A percentile compares a stretch with the other conserved stretches of the same genome.
phyloP scores from a whole-genome alignment of 2,329 filamentous ascomycete species.

The Neofusicoccum ribis region DNA sequence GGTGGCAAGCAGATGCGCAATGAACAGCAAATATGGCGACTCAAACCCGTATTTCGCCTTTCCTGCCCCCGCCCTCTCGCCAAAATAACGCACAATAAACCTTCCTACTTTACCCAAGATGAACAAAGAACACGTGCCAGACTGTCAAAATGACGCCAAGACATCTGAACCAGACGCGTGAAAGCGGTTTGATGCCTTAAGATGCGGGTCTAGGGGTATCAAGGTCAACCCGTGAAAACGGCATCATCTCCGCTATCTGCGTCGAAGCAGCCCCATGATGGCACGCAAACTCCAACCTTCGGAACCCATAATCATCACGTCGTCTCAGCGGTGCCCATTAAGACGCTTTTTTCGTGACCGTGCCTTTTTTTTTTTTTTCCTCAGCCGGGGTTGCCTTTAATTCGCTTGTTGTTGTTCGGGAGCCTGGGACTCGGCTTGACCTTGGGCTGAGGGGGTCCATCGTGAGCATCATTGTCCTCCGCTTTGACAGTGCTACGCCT shows the following conservation, averaged over 20 bases:
- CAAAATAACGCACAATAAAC: neutral
- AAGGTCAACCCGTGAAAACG: conserved; percentile 6
- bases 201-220: conserved; percentile 13
- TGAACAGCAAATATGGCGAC: conserved; percentile 1
- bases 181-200: neutral
- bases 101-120: conserved; percentile 18
- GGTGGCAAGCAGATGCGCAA: neutral
- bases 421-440: conserved; percentile 53
- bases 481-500: conserved; percentile 62
- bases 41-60: conserved; percentile 15
- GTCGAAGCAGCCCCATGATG: conserved; percentile 3
- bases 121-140: conserved; percentile 13
- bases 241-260: conserved; percentile 5
- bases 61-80: neutral
- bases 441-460: conserved; percentile 39
- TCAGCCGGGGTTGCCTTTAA: conserved; percentile 22
- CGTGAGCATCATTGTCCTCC: conserved; percentile 54
- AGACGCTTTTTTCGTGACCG: conserved; percentile 15
- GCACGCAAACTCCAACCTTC: conserved; percentile 4
- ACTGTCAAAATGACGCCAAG: neutral
- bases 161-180: neutral
- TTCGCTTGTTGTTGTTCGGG: conserved; percentile 36
- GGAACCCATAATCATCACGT: conserved; percentile 15
- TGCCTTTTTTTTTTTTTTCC: neutral
- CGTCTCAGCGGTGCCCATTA: conserved; percentile 13